Evolutionary conservation across 164 flowering plant genomes (phyloP), one percentile per base, ranked within the genome.

Genomic region (Stephania cephalantha): DNA sequence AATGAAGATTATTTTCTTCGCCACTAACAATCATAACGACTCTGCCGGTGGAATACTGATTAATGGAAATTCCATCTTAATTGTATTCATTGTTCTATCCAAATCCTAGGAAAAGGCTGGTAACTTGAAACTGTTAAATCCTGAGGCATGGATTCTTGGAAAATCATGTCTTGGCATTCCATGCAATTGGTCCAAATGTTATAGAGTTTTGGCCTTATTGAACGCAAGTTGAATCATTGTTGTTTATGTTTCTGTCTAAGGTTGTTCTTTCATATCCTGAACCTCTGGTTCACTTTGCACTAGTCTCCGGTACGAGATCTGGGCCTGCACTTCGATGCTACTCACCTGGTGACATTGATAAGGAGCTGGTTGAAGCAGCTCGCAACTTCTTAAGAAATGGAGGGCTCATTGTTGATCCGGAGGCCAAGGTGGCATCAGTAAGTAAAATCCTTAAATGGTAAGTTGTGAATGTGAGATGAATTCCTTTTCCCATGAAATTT

Each of bases 291-390:
- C 97, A 94, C 78, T 94, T 94, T 79, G 92, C 95, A 6, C 81
- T 94, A 69, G 92, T 88, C 69, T 80, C 71, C 76, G 98, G 97
- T 31, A 81, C 76, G 53, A 88, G 90, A 80, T 89, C 95, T 71
- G 91, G 95, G 45, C 98, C 98, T 72, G 86, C 90, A 71, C 90
- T 93, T 58, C 85, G 91, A 44, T 91, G 92, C 84, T 93, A 87
- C 84, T 91, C 97, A 46, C 91, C 92, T 46, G 87, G 86, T 48
- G 73, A 89, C 74, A 88, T 91, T 78, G 98, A 93, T 65, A 82
- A 85, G 79, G 98, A 94, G 77, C 76, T 94, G 81, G 75, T 79
- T 83, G 93, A 89, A 53, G 89, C 97, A 50, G 97, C 93, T 12
- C 83, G 81, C 42, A 74, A 81, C 78, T 94, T 92, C 76, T 55